Evolutionary conservation across 768 basidiomycete genomes (phyloP).

Genomic region (Agrocybe pediades): DNA sequence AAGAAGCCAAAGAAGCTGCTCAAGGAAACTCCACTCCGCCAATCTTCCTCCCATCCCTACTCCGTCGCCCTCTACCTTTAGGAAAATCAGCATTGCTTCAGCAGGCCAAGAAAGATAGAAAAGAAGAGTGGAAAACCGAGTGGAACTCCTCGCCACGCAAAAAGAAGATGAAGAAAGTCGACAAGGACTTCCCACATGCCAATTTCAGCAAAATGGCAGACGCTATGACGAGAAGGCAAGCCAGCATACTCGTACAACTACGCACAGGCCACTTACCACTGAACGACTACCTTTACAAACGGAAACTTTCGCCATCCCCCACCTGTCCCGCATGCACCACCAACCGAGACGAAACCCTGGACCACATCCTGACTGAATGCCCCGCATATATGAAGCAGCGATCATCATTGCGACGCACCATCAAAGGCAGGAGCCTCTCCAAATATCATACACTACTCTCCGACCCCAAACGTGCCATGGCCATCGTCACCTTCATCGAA

Average conservation of each 20-base stretch:
- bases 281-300: background rate
- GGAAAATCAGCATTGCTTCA: background rate
- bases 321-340: background rate
- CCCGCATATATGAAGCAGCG: background rate
- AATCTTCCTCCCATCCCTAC: background rate
- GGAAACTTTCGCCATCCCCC: background rate
- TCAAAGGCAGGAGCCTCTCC: background rate
- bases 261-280: background rate
- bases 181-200: background rate
- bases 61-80: background rate
- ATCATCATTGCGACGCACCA: background rate
- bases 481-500: background rate
- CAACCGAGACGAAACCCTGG: background rate
- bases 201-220: background rate
- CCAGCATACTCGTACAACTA: background rate
- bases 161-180: background rate
- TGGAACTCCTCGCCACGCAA: background rate
- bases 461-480: background rate
- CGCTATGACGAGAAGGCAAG: background rate
- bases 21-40: background rate
- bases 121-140: background rate
- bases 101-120: background rate
- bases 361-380: background rate
- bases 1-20: background rate
- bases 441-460: background rate